Evolutionary conservation across 2,329 filamentous ascomycete species (phyloP).

Genomic region (Venturia carpophila): DNA sequence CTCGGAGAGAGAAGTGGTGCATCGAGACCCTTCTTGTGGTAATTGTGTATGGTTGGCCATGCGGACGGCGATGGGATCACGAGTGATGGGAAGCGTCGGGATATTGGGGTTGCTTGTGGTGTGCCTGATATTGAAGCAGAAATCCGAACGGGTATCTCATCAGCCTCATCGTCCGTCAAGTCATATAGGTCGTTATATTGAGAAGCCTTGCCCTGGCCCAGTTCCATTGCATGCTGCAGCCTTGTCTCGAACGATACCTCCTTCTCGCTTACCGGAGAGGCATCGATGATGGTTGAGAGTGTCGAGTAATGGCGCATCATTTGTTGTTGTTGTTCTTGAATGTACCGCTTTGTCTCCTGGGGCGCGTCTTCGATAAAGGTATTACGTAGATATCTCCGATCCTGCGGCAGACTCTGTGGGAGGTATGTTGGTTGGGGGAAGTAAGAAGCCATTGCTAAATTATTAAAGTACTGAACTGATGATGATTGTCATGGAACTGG

Average conservation of each 20-base stretch:
- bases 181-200: conserved; percentile 79
- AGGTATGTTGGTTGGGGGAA: conserved; percentile 22
- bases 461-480: conserved; percentile 26
- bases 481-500: conserved; percentile 26
- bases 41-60: conserved; percentile 50
- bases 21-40: conserved; percentile 37
- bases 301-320: conserved; percentile 14
- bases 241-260: conserved; percentile 68
- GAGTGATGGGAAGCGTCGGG: conserved; percentile 49
- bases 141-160: conserved; percentile 45
- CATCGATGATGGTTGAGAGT: conserved; percentile 16
- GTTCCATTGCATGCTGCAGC: conserved; percentile 25
- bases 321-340: conserved; percentile 5
- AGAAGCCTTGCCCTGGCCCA: conserved; percentile 1
- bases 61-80: conserved; percentile 51
- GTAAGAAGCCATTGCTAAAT: conserved; percentile 23
- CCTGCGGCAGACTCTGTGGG: conserved; percentile 26
- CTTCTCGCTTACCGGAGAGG: conserved; percentile 41
- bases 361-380: conserved; percentile 54
- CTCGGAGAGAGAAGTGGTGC: conserved; percentile 49
- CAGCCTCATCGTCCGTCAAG: conserved; percentile 69
- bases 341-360: conserved; percentile 14
- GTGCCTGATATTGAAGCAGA: conserved; percentile 19
- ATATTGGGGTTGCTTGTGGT: conserved; percentile 28
- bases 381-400: conserved; percentile 48